These are phyloP conservation scores for Blastobotrys arbuscula DNA, from an alignment of 1,139 yeast genomes.

Conservation along the genomic window DNA sequence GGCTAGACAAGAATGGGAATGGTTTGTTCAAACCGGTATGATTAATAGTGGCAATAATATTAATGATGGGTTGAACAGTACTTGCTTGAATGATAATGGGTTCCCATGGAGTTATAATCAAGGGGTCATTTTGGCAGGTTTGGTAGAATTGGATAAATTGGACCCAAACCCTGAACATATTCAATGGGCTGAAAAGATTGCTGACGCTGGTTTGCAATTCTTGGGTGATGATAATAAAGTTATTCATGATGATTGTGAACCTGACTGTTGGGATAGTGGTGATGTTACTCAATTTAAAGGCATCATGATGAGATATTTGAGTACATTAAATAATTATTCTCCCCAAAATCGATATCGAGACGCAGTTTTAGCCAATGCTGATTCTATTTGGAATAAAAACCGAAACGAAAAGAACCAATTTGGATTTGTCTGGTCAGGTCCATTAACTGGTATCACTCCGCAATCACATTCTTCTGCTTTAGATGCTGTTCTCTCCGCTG, in stretches of 20 bases:
- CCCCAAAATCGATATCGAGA: slow-evolving; percentile 1
- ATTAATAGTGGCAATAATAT: slow-evolving; percentile 14
- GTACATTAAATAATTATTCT: slow-evolving; percentile 7
- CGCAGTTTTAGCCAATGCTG: slow-evolving; percentile 7
- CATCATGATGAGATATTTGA: slow-evolving; percentile 17
- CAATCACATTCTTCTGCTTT: slow-evolving; percentile 8
- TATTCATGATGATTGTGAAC: slow-evolving; percentile 18
- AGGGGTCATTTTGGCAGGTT: slow-evolving; percentile 20
- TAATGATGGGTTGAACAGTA: slow-evolving; percentile 18
- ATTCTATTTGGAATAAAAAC: slow-evolving; percentile 8
- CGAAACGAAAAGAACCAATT: slow-evolving; percentile 10
- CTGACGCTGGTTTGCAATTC: slow-evolving; percentile 14
- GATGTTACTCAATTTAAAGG: slow-evolving; percentile 20
- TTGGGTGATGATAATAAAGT: slow-evolving; percentile 12
- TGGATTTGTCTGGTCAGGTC: slow-evolving; percentile 15
- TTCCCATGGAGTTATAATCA: slow-evolving; percentile 19
- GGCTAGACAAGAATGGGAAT: slow-evolving; percentile 17
- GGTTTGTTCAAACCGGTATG: slow-evolving; percentile 18
- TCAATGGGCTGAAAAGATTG: slow-evolving; percentile 14
- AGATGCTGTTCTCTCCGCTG: slow-evolving; percentile 4
- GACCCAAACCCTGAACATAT: slow-evolving; percentile 10
- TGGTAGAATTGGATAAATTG: slow-evolving; percentile 16
- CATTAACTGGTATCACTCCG: slow-evolving; percentile 5
- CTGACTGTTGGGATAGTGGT: slow-evolving; percentile 14
- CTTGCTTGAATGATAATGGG: slow-evolving; percentile 16